Percentiles rank a stretch among this genome's conserved stretches.
These are phyloP conservation scores for Oryza nivara DNA, from an alignment of 176 grass and related monocot species.

Conservation along the genomic window DNA sequence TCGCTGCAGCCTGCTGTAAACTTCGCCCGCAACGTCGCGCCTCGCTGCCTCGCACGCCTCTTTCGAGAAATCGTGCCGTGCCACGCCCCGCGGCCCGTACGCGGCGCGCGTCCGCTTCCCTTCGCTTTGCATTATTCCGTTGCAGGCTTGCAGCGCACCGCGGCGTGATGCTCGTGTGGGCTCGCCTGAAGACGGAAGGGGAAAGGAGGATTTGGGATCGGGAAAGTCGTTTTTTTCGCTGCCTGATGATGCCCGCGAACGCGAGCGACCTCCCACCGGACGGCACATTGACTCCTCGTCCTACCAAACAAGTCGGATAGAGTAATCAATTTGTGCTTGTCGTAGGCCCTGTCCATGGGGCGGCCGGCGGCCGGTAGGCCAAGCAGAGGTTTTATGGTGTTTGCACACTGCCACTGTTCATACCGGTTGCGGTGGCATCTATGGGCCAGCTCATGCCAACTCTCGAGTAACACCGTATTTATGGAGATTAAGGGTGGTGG, in stretches of 20 bases:
- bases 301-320: neutral
- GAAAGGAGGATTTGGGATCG: too few species aligned
- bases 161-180: neutral
- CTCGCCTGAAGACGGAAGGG: neutral
- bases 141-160: neutral
- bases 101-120: neutral
- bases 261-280: slow-evolving; percentile 38
- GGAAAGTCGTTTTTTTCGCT: neutral
- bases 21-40: neutral
- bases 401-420: neutral
- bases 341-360: neutral
- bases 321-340: neutral
- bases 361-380: neutral
- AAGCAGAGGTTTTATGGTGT: slow-evolving; percentile 3
- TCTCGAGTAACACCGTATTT: neutral
- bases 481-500: neutral
- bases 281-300: neutral
- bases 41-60: neutral
- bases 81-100: neutral
- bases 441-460: slow-evolving; percentile 20
- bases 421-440: neutral
- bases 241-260: neutral
- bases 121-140: neutral
- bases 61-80: neutral
- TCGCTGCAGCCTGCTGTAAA: neutral